Base-by-base conservation (phyloP, 257 asterid species). In the Solanum bulbocastanum region DNA sequence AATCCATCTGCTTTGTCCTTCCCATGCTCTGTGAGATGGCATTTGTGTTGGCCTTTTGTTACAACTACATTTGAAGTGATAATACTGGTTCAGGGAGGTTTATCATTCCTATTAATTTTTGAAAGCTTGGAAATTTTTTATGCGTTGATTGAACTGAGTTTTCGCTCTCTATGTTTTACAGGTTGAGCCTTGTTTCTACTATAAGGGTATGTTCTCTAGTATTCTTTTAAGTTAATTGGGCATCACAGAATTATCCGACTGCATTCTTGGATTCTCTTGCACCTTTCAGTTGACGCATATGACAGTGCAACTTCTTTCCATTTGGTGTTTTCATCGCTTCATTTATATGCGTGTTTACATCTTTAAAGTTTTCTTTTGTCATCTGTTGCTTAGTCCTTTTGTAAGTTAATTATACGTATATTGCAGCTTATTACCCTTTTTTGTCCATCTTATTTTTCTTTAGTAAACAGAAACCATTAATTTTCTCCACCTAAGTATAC, bases 101-200 rank as follows among this genome's bases (percentile, higher is more conserved):
- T 44, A 44, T 25, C 25, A n/a, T 76, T 46, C 14, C 15, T 42
- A 27, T 16, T 81, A 46, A 18, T 46, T 44, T 9, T 79, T 25
- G 84, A 25, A 25, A 81, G 65, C 18, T 81, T 81, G 66, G 85
- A 16, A 44, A 16, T 46, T 81, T 81, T 44, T 12, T 25, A 27
- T 27, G 10, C n/a, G 8, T 46, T 73, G 22, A 86, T 32, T 73
- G 73, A 49, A 40, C 88, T 86, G 68, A 86, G 27, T 42, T 25
- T n/a, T 52, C 46, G 82, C 36, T 86, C 83, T 13, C 30, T n/a
- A 22, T 74, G 46, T 40, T 62, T 91, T 89, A 32, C 96, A 96
- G 99, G 98, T 94, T 96, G 94, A 93, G 96, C 93, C 98, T 96
- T 71, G 98, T 96, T 39, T 91, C 96, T 33, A 96, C 98, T 56